These are phyloP conservation scores for Basipetospora chlamydospora DNA, from an alignment of 2,329 filamentous ascomycete species.

Conservation along the genomic window DNA sequence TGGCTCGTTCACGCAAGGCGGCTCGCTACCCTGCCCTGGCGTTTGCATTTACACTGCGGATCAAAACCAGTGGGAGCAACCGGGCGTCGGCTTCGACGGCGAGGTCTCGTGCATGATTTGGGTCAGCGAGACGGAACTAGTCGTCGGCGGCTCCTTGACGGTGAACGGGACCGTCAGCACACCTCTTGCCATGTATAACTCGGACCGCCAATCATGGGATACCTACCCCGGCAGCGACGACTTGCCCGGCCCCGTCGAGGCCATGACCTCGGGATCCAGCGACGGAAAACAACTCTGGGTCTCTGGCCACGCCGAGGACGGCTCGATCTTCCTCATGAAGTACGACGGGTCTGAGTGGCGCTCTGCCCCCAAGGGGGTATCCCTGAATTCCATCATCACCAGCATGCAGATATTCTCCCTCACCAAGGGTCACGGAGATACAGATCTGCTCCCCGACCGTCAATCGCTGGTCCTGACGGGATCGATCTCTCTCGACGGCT, in stretches of 20 bases:
- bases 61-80: constrained; percentile 62
- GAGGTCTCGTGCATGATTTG: constrained; percentile 61
- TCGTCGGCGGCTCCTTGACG: constrained; percentile 65
- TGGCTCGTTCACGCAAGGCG: constrained; percentile 71
- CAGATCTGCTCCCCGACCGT: constrained; percentile 46
- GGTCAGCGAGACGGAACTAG: constrained; percentile 54
- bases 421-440: constrained; percentile 49
- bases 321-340: constrained; percentile 65
- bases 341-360: constrained; percentile 63
- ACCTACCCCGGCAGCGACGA: constrained; percentile 43
- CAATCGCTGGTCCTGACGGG: constrained; percentile 77
- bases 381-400: constrained; percentile 51
- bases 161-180: constrained; percentile 46
- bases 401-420: constrained; percentile 72
- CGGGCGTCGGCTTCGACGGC: constrained; percentile 58
- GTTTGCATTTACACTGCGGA: constrained; percentile 68
- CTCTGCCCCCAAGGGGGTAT: constrained; percentile 45
- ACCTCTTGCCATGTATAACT: constrained; percentile 60
- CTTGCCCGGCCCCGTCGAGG: constrained; percentile 68
- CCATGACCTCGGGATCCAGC: constrained; percentile 58
- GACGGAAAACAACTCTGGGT: constrained; percentile 69
- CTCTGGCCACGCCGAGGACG: constrained; percentile 54
- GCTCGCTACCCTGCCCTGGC: constrained; percentile 65
- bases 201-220: constrained; percentile 51
- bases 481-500: constrained; percentile 56